Base-by-base conservation (phyloP, 805 yeast species). In the Saccharomyces kudriavzevii region DNA sequence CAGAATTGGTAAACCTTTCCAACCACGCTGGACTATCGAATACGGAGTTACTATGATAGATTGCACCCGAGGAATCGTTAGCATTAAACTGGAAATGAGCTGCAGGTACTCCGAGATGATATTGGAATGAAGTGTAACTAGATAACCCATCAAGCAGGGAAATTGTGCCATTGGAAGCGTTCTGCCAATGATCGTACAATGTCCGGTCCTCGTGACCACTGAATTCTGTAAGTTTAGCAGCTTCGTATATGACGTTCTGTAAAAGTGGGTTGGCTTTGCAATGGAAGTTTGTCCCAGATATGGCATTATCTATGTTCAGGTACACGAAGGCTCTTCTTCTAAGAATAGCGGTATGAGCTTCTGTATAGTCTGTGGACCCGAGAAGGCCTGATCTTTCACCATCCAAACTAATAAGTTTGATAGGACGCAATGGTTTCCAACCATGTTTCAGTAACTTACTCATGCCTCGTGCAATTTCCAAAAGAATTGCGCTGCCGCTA, bases 351-450 rank as follows among this genome's bases (percentile, higher is more conserved):
- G 75, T 71, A 52, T 79, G 73, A 48, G 81, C 80, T 65, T 87
- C 92, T 5, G 84, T 89, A 72, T 77, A 86, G 61, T 88, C 94
- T 0, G 94, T 84, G 0, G 90, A 82, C 0, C 96, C 96, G 29
- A 88, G 58, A 52, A 82, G 70, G 0, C 87, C 92, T 57, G 79
- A 79, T 62, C 84, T 89, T 58, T 83, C 90, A 35, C 88, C 95
- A 68, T 89, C 96, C 90, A 90, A 89, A 28, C 87, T 82, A 0
- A 85, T 84, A 48, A 89, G 73, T 52, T 80, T 75, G 25, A 89
- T 83, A 0, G 90, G 80, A 61, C 94, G 74, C 50, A 79, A 66
- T 10, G 95, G 95, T 61, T 77, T 79, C 91, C 91, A 88, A 1
- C 85, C 86, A 5, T 69, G 64, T 47, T 72, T 66, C 6, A 68